A percentile compares a stretch with the other conserved stretches of the same genome.
These are phyloP conservation scores for Phialemonium atrogriseum DNA, from an alignment of 2,329 filamentous ascomycete genomes.

Conservation along the genomic window DNA sequence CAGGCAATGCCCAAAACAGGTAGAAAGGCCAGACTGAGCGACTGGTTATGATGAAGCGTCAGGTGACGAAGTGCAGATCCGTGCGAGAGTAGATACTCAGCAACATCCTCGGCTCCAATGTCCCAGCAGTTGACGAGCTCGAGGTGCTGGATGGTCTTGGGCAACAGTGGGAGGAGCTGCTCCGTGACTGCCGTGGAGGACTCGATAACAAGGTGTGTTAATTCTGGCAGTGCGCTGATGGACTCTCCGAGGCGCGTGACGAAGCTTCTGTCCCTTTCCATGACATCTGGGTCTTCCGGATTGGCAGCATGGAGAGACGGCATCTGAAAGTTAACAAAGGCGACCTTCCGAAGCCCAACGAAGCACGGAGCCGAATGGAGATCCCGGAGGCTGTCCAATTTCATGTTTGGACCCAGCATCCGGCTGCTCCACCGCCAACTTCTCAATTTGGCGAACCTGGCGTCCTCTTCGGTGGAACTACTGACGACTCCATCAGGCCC, in stretches of 20 bases:
- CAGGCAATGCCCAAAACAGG: constrained; percentile 57
- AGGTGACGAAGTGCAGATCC: constrained; percentile 61
- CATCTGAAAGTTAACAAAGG: constrained; percentile 56
- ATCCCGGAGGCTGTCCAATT: constrained; percentile 37
- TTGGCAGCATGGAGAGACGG: constrained; percentile 34
- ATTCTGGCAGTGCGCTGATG: constrained; percentile 44
- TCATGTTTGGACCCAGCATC: constrained; percentile 35
- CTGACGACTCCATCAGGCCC: not conserved
- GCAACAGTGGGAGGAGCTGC: constrained; percentile 59
- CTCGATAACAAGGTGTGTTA: constrained; percentile 65
- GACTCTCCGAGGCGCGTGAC: constrained; percentile 34
- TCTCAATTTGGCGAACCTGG: constrained; percentile 24
- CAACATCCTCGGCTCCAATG: constrained; percentile 58
- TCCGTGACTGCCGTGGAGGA: constrained; percentile 66
- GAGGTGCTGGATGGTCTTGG: constrained; percentile 56
- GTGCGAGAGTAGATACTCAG: constrained; percentile 56
- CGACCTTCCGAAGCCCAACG: constrained; percentile 42
- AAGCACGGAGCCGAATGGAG: constrained; percentile 53
- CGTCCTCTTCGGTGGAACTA: constrained; percentile 29
- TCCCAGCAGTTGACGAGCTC: constrained; percentile 74
- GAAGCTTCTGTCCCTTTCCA: constrained; percentile 21
- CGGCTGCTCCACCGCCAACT: constrained; percentile 57
- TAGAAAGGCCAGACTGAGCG: constrained; percentile 68
- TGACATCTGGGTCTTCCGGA: constrained; percentile 33
- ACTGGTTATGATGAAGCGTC: constrained; percentile 69